Evolutionary conservation across 441 rosid genomes (phyloP).

Genomic region (Croton setiger): DNA sequence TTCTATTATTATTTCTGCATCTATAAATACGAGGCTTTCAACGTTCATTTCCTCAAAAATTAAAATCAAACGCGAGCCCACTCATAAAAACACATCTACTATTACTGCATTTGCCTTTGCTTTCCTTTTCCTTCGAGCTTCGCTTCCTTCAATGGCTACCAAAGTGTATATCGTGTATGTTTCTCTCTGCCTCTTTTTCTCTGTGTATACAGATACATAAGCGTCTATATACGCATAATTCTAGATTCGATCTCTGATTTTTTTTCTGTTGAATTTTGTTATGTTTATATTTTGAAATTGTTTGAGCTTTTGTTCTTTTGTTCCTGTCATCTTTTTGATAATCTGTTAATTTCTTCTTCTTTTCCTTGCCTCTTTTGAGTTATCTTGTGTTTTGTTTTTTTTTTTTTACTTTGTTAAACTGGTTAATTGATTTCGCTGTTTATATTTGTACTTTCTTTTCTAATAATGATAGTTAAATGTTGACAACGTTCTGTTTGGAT

Average conservation of each 20-base stretch:
- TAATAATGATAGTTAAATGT: neutral
- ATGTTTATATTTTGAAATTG: neutral
- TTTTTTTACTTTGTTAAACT: no score
- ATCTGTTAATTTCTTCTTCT: neutral
- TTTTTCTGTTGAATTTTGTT: neutral
- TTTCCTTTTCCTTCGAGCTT: neutral
- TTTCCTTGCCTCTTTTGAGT: neutral
- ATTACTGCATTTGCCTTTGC: neutral
- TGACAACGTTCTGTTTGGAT: neutral
- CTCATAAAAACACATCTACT: neutral
- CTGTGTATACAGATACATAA: neutral
- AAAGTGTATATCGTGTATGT: slow-evolving; percentile 82
- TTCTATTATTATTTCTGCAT: neutral
- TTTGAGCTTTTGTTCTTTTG: neutral
- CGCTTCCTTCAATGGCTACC: slow-evolving; percentile 47
- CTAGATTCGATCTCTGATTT: neutral
- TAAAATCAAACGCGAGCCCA: neutral
- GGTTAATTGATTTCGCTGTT: neutral
- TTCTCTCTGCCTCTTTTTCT: neutral
- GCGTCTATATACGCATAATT: neutral
- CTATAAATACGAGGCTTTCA: slow-evolving; percentile 12
- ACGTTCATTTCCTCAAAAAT: slow-evolving; percentile 1
- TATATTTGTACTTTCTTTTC: neutral
- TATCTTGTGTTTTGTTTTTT: neutral
- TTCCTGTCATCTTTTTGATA: neutral